These are phyloP conservation scores for Grammothele lineata DNA, from an alignment of 768 basidiomycete species.

Conservation along the genomic window DNA sequence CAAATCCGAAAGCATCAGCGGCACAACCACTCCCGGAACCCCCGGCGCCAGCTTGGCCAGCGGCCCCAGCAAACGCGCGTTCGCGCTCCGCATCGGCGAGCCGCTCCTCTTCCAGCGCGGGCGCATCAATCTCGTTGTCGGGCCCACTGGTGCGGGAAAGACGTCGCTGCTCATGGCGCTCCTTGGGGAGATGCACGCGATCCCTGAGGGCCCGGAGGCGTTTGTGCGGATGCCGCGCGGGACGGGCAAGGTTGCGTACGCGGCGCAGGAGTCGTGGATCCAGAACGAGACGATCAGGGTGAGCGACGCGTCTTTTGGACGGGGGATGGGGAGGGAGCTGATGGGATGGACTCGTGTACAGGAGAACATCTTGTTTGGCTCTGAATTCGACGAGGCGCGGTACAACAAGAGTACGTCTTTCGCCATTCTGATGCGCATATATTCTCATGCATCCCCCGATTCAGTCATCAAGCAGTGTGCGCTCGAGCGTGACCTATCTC, in stretches of 20 bases:
- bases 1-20: no score
- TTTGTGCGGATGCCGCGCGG: constrained; percentile 39
- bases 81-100: constrained; percentile 47
- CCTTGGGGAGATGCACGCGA: constrained; percentile 60
- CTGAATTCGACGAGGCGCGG: constrained; percentile 24
- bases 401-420: constrained; percentile 18
- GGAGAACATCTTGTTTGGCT: constrained; percentile 29
- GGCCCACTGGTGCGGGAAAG: constrained; percentile 55
- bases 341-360: constrained; percentile 8
- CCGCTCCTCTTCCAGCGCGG: constrained; percentile 50
- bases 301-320: no score
- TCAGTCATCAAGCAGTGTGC: constrained; percentile 32
- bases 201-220: constrained; percentile 33
- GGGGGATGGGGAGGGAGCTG: no score
- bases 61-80: constrained; percentile 30
- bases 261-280: constrained; percentile 82
- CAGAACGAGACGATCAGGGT: constrained; percentile 65
- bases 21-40: no score
- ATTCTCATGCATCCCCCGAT: no score
- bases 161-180: constrained; percentile 65
- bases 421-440: constrained; percentile 3
- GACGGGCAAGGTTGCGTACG: constrained; percentile 59
- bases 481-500: constrained; percentile 37
- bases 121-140: constrained; percentile 54
- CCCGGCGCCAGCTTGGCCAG: background rate